Percentiles rank a stretch among this genome's conserved stretches.
Conservation (phyloP, 352 stramenopile genomes). For the Phytophthora citrophthora region DNA sequence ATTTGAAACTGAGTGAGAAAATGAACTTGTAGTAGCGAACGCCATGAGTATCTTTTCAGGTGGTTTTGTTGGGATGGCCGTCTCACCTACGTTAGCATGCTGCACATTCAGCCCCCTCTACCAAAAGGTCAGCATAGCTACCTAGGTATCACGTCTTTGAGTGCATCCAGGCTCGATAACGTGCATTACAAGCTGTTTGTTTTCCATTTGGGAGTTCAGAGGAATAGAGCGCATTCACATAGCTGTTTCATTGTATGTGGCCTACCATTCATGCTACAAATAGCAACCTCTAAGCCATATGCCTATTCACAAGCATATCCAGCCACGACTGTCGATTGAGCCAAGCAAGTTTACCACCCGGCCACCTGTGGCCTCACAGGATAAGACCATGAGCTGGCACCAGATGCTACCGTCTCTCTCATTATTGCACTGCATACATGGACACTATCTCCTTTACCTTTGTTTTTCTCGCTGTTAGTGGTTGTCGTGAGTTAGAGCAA, state of each 20-base stretch:
- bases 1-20: slow-evolving; percentile 17
- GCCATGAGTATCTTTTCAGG: neutral
- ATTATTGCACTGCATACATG: no score
- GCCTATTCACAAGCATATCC: no score
- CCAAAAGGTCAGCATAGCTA: neutral
- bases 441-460: no score
- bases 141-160: no score
- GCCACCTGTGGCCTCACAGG: neutral
- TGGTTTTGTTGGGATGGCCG: neutral
- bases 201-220: neutral
- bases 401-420: neutral
- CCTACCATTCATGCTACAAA: no score
- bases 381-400: neutral
- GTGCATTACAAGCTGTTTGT: neutral
- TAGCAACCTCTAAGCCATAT: no score
- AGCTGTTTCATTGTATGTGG: no score
- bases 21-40: neutral
- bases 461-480: neutral
- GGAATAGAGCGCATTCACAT: neutral
- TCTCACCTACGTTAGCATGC: neutral
- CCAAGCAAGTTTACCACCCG: neutral
- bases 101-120: neutral
- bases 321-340: neutral
- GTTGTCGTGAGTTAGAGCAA: neutral
- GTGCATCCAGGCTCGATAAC: neutral